Evolutionary conservation across 2,329 filamentous ascomycete species (phyloP), one percentile per base, ranked within the genome.

Genomic region (Verticillium klebahnii): DNA sequence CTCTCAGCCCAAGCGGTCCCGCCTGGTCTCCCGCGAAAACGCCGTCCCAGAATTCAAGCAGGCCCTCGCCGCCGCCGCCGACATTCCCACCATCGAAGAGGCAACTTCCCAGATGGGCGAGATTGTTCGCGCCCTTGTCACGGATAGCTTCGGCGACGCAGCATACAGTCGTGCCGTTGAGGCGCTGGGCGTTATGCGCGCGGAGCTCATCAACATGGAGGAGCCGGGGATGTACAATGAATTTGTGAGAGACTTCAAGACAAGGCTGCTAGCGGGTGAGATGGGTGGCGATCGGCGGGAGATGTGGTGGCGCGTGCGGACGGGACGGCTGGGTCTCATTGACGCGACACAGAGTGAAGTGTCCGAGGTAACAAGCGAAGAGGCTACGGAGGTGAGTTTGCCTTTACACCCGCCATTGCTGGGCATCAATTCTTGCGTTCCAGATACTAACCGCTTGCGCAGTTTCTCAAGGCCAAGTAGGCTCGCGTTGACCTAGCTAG

Each of bases 31-130:
- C 2, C 73, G 84, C 0, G 83, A 89, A 11, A 98, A 98, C 66
- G 87, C 93, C 1, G 87, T 98, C 5, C 93, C 95, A 0, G 91
- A 94, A 63, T 97, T 97, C 84, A 96, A 93, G 72, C 92, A 92
- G 72, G 83, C 89, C 3, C 80, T 98, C 17, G 80, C 80, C 1
- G 77, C 78, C 1, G 82, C 89, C 0, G 82, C 85, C 7, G 83
- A 88, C 32, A 77, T 89, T 1, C 77, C 83, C 1, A 80, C 84
- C 3, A 84, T 92, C 60, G 80, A 86, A 63, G 84, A 88, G 19
- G 89, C 90, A 1, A 82, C 87, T 6, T 85, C 87, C 66, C 91
- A 96, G 70, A 90, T 98, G 85, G 86, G 83, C 14, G 72, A 72
- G 5, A 89, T 97, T 61, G 84, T 96, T 55, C 82, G 87, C 62